A percentile compares a stretch with the other conserved stretches of the same genome.
phyloP scores from a whole-genome alignment of 2,329 filamentous ascomycete species.

The Elsinoe perseae region DNA sequence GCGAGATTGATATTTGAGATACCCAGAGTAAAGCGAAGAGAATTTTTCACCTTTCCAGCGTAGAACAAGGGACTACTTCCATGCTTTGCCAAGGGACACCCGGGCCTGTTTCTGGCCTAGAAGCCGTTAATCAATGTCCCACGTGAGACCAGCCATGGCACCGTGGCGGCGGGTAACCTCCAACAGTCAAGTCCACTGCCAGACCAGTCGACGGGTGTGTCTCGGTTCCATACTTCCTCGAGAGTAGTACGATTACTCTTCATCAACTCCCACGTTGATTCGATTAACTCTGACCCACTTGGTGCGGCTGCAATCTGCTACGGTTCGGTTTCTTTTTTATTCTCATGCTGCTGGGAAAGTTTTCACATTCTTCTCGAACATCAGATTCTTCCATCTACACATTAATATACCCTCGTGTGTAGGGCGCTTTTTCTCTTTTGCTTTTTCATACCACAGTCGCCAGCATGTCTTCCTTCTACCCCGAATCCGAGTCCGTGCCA shows the following conservation, averaged over 20 bases:
- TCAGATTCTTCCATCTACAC: background rate
- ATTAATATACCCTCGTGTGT: background rate
- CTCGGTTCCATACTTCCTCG: background rate
- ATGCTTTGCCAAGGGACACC: background rate
- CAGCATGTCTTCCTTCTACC: slow-evolving; percentile 12
- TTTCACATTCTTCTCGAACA: slow-evolving; percentile 5
- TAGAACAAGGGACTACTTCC: background rate
- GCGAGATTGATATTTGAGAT: background rate
- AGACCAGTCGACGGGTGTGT: background rate
- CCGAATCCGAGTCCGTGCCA: slow-evolving; percentile 1
- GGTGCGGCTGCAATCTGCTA: slow-evolving; percentile 12
- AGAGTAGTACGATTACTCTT: background rate
- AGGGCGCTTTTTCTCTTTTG: background rate
- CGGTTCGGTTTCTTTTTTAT: slow-evolving; percentile 9
- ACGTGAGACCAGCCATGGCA: slow-evolving; percentile 8
- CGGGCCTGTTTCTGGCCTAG: slow-evolving; percentile 8
- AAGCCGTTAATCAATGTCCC: slow-evolving; percentile 10
- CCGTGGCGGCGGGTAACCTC: background rate
- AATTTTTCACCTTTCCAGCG: background rate
- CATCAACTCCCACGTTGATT: background rate
- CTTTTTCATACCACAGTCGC: background rate
- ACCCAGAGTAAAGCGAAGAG: background rate
- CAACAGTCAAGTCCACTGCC: too few relatives aligned
- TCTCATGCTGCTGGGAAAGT: slow-evolving; percentile 10
- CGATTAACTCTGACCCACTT: slow-evolving; percentile 8